A percentile compares a stretch with the other conserved stretches of the same genome.
phyloP scores from a whole-genome alignment of 2,329 filamentous ascomycete genomes.

The Colletotrichum liriopes region DNA sequence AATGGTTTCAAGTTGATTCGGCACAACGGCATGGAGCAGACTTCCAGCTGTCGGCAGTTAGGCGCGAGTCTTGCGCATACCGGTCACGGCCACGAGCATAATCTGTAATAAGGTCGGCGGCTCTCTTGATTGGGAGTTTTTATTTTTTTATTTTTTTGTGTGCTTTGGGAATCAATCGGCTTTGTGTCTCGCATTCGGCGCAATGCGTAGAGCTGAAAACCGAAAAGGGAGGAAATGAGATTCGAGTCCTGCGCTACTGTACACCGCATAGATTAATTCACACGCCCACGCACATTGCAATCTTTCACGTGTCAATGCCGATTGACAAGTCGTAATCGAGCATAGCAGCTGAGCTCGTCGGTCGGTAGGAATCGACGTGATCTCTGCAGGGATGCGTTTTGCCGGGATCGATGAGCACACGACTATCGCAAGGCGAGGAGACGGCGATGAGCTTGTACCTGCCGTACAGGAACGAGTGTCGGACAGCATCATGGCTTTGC shows the following conservation, averaged over 20 bases:
- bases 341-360: not conserved
- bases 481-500: conserved; percentile 5
- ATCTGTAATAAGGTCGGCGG: conserved; percentile 27
- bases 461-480: not conserved
- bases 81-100: conserved; percentile 11
- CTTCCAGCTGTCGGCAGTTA: conserved; percentile 2
- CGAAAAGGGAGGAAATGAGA: conserved; percentile 13
- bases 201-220: conserved; percentile 25
- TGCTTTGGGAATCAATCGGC: conserved; percentile 2
- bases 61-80: conserved; percentile 12
- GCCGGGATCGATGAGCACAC: conserved; percentile 37
- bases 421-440: conserved; percentile 20
- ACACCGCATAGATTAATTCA: conserved; percentile 39
- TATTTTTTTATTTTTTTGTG: not conserved
- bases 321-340: not conserved
- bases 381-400: conserved; percentile 40
- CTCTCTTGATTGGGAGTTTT: conserved; percentile 9
- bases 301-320: not conserved
- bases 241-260: conserved; percentile 27
- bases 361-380: conserved; percentile 18
- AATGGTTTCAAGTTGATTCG: conserved; percentile 26
- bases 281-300: not conserved
- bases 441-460: not conserved
- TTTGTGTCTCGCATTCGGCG: conserved; percentile 17
- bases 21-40: conserved; percentile 2